Base-by-base conservation (phyloP, 345 rosid genomes). In the Passiflora organensis region DNA sequence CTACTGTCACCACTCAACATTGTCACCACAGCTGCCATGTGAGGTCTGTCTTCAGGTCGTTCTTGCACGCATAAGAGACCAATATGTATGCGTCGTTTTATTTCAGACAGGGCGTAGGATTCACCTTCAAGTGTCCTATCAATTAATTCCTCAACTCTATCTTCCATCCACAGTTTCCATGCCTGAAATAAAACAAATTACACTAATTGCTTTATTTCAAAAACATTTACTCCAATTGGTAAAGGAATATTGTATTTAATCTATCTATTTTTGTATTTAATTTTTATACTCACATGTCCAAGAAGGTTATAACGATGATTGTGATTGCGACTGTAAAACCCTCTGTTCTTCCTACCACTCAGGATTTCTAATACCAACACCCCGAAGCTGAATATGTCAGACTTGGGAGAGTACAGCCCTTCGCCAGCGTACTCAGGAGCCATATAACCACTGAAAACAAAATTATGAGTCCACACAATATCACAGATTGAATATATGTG, bases 11-110 rank as follows among this genome's bases (percentile, higher is more conserved):
- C 32, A 17, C 62, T 43, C 41, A 74, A 66, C 79, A 74, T 74
- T 11, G 66, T 38, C 15, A 63, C 72, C 61, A 70, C 67, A 44
- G 70, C 25, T n/a, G 70, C 68, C 79, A 66, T 63, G 53, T 44
- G 66, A 51, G 72, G 79, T 62, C 79, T 66, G 23, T 59, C 66
- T 1, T 38, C 57, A n/a, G 75, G 60, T 43, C 53, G 48, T 9
- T 59, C 60, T 49, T 75, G 75, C 59, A 75, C 67, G 25, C 79
- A 75, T 20, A 72, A 56, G 12, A 75, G 18, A 44, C 70, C 58
- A 2, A 70, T 48, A 21, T 70, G 64, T 8, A 75, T 20, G 56
- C 70, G 63, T 42, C 55, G 4, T 5, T 9, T 16, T 10, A 56
- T 12, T 56, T 42, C 39, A 0, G 21, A 13, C 37, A 41, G 14